A percentile compares a stretch with the other conserved stretches of the same genome.
These are phyloP conservation scores for Auriscalpium orientale DNA, from an alignment of 768 basidiomycete genomes.

Conservation along the genomic window DNA sequence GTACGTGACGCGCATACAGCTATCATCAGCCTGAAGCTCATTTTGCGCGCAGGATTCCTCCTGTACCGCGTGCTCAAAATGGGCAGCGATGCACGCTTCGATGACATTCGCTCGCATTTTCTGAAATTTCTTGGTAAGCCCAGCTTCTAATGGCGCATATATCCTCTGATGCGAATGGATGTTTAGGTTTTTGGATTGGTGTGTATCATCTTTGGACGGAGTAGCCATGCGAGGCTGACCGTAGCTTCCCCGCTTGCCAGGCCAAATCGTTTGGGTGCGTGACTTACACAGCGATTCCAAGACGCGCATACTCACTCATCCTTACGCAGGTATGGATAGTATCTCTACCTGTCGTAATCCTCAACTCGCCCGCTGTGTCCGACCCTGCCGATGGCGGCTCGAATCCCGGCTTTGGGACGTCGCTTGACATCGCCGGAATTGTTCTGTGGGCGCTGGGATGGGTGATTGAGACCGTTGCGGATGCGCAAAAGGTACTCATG, in stretches of 20 bases:
- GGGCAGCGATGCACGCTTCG: conserved; percentile 60
- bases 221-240: not conserved
- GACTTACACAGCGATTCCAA: not conserved
- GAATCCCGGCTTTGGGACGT: conserved; percentile 54
- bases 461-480: conserved; percentile 46
- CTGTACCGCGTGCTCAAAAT: conserved; percentile 64
- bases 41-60: conserved; percentile 39
- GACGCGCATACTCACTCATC: conserved; percentile 11
- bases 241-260: conserved; percentile 18
- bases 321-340: conserved; percentile 45
- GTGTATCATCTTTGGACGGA: conserved; percentile 4
- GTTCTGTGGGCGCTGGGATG: conserved; percentile 56
- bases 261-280: conserved; percentile 54
- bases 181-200: conserved; percentile 49
- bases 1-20: conserved; percentile 19
- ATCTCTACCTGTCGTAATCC: conserved; percentile 53
- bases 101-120: conserved; percentile 58
- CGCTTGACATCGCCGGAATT: conserved; percentile 55
- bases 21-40: not conserved
- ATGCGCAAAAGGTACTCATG: conserved; percentile 52
- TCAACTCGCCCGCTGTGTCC: conserved; percentile 62
- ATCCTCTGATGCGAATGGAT: not conserved
- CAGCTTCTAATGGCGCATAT: conserved; percentile 4
- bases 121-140: conserved; percentile 51
- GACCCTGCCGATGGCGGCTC: conserved; percentile 35